A percentile compares a stretch with the other conserved stretches of the same genome.
Conservation (phyloP, 2,329 filamentous ascomycete species). For the Gremmenia infestans region DNA sequence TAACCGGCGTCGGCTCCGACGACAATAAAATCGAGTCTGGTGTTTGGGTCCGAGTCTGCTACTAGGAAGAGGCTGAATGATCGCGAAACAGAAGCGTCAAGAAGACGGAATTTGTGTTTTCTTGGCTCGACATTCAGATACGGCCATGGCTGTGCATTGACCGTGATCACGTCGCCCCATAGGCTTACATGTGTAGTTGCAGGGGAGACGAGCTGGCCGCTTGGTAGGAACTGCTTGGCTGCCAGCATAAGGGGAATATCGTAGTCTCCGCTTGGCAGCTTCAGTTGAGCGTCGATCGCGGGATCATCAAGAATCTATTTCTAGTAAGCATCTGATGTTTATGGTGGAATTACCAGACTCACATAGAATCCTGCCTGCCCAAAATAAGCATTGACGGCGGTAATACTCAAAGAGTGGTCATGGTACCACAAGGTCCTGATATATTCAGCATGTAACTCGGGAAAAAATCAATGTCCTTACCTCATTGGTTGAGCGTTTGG, state of each 20-base stretch:
- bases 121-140: conserved; percentile 53
- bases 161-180: conserved; percentile 54
- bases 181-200: conserved; percentile 41
- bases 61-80: conserved; percentile 17
- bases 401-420: conserved; percentile 35
- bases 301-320: conserved; percentile 42
- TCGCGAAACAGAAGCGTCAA: conserved; percentile 11
- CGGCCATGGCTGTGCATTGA: conserved; percentile 57
- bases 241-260: conserved; percentile 48
- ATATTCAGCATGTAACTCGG: not conserved
- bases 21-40: conserved; percentile 40
- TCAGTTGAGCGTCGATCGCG: conserved; percentile 38
- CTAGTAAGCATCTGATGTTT: conserved; percentile 36
- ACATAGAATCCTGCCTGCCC: conserved; percentile 45
- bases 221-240: conserved; percentile 47
- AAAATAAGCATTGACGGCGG: conserved; percentile 50
- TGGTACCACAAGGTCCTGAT: conserved; percentile 56
- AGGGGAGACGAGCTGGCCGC: conserved; percentile 45
- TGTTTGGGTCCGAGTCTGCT: conserved; percentile 12
- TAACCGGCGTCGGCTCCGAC: conserved; percentile 52
- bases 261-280: conserved; percentile 45
- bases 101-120: conserved; percentile 48
- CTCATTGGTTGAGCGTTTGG: conserved; percentile 44
- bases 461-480: too few species aligned
- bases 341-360: not conserved